Percentiles rank a stretch among this genome's conserved stretches.
Evolutionary conservation across 768 basidiomycete species (phyloP).

Genomic region (Tulasnella calospora): DNA sequence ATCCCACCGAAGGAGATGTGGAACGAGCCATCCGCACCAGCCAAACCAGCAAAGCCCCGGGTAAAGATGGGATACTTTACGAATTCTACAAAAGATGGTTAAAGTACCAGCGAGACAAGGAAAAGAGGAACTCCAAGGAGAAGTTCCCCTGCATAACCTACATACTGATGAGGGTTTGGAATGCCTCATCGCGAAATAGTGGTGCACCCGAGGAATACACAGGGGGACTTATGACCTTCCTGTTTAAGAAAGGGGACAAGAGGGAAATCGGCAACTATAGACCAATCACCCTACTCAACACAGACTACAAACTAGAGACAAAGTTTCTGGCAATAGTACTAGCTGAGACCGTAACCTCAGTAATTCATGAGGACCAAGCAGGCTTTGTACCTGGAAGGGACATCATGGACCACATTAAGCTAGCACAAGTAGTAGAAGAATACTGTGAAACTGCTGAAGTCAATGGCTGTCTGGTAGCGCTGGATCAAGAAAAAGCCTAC

Average conservation of each 20-base stretch:
- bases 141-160: neutral
- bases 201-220: neutral
- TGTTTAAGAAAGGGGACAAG: constrained; percentile 23
- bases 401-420: constrained; percentile 16
- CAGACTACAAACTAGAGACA: constrained; percentile 15
- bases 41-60: constrained; percentile 8
- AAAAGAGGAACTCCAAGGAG: neutral
- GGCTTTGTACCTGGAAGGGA: constrained; percentile 8
- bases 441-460: neutral
- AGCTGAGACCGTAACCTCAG: neutral
- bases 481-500: constrained; percentile 24
- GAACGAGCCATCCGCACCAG: neutral
- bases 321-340: neutral
- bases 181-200: neutral
- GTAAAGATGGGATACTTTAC: neutral
- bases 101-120: neutral
- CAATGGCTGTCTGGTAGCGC: neutral
- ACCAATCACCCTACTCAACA: constrained; percentile 18
- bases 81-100: constrained; percentile 21
- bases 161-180: constrained; percentile 6
- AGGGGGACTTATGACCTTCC: constrained; percentile 9
- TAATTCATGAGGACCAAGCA: constrained; percentile 5
- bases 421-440: constrained; percentile 9
- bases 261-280: constrained; percentile 11
- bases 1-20: constrained; percentile 3